These are phyloP conservation scores for Coniochaeta prunicola DNA, from an alignment of 2,329 filamentous ascomycete genomes.

Conservation along the genomic window DNA sequence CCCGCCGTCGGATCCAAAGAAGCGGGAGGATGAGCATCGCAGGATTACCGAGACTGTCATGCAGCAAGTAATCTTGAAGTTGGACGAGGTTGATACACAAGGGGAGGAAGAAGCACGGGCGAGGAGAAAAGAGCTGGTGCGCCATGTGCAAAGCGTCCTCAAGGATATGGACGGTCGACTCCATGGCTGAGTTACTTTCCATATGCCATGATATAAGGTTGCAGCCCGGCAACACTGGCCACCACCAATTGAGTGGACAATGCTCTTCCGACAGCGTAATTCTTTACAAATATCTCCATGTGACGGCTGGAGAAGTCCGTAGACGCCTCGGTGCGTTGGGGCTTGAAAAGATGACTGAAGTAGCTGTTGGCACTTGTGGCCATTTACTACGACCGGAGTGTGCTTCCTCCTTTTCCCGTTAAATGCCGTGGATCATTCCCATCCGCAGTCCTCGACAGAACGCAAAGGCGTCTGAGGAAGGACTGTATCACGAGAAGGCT, in stretches of 20 bases:
- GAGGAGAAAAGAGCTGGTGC: conserved; percentile 66
- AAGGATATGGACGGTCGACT: conserved; percentile 50
- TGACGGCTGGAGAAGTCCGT: background rate
- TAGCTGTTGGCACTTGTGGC: background rate
- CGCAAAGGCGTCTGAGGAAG: background rate
- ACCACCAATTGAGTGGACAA: background rate
- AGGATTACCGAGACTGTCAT: conserved; percentile 69
- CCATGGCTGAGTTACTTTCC: conserved; percentile 4
- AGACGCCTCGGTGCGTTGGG: background rate
- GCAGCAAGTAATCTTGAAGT: conserved; percentile 67
- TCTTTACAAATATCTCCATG: background rate
- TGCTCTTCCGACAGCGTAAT: background rate
- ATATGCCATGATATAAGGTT: background rate
- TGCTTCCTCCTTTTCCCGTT: background rate
- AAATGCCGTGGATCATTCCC: background rate
- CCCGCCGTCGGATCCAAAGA: conserved; percentile 60
- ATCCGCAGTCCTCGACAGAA: too few relatives aligned
- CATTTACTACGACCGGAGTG: background rate
- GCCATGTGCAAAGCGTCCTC: conserved; percentile 60
- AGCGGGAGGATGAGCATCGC: conserved; percentile 66
- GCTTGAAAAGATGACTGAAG: background rate
- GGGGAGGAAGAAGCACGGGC: conserved; percentile 58
- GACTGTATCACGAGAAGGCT: too few relatives aligned
- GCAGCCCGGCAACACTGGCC: background rate
- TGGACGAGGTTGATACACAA: conserved; percentile 69